A percentile compares a stretch with the other conserved stretches of the same genome.
Conservation (phyloP, 768 basidiomycete genomes). For the Suillus subalutaceus region DNA sequence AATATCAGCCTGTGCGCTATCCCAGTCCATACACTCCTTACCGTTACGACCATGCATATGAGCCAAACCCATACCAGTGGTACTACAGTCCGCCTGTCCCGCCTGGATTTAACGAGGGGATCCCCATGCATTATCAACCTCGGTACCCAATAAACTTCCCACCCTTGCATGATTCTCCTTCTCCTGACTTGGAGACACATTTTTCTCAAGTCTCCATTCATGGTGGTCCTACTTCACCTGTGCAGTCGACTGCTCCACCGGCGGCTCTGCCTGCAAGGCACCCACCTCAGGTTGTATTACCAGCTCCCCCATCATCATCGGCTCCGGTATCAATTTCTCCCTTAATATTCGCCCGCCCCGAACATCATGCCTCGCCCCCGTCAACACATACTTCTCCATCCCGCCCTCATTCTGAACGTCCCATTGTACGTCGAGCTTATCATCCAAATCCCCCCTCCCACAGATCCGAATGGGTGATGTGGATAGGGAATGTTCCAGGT, state of each 20-base stretch:
- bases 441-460: constrained; percentile 74
- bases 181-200: constrained; percentile 24
- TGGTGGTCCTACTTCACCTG: constrained; percentile 16
- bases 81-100: constrained; percentile 38
- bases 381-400: constrained; percentile 9
- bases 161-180: constrained; percentile 20
- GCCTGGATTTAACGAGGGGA: constrained; percentile 31
- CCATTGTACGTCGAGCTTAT: constrained; percentile 52
- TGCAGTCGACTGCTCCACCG: constrained; percentile 2
- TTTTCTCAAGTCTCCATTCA: constrained; percentile 22
- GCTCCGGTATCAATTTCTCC: constrained; percentile 11
- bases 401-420: constrained; percentile 27
- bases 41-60: constrained; percentile 40
- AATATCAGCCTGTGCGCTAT: constrained; percentile 22
- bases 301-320: constrained; percentile 9
- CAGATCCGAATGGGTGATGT: constrained; percentile 93
- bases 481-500: constrained; percentile 90
- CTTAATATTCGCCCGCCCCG: not conserved
- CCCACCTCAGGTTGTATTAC: not conserved
- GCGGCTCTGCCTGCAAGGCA: constrained; percentile 6
- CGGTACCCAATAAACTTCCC: constrained; percentile 37
- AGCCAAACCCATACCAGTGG: constrained; percentile 48
- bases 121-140: constrained; percentile 33
- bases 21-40: constrained; percentile 37
- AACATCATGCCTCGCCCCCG: constrained; percentile 8